Evolutionary conservation across 1,139 yeast genomes (phyloP), one percentile per base, ranked within the genome.

Genomic region (Hanseniaspora uvarum): DNA sequence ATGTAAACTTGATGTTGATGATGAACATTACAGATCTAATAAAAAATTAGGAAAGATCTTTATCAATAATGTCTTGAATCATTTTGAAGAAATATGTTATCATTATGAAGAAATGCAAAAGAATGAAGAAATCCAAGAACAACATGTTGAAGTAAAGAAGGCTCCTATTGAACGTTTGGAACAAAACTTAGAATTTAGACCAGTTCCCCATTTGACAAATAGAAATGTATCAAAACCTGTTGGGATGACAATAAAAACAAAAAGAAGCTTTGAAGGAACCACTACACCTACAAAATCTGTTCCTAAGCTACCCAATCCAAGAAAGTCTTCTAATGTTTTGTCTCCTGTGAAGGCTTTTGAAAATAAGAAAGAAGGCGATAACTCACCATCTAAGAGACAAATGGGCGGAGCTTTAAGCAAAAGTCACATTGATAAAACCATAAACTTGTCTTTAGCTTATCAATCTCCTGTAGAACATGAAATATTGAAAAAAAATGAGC

Each of bases 1-100:
- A 38, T 76, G 81, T 56, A 79, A 78, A 56, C 79, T 77, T 61
- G 67, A 72, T 46, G 64, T 76, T 2, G 74, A 76, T 31, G 68
- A 69, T 26, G 66, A 70, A 53, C 75, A 72, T 57, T 72, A 73
- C 46, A 77, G 75, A 56, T 68, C 71, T 55, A 62, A 78, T 19
- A 68, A 73, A n/a, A 70, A 34, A 12, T 12, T 79, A 19, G 76
- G 80, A 1, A 72, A 72, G 46, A 67, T 81, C 53, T 78, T 74
- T 56, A 66, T 79, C 43, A 75, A 71, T 56, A 78, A 78, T 58
- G 59, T 78, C 5, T 59, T 79, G 40, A 75, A 71, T 37, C 65
- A 72, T 57, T 80, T 82, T 79, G 62, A 61, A 19, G 59, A 55
- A 2, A 61, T 67, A 18, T 53, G 58, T 10, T 48, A 53, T 37